Conservation (phyloP, 2,329 filamentous ascomycete genomes). For the Trichoderma guizhouense region DNA sequence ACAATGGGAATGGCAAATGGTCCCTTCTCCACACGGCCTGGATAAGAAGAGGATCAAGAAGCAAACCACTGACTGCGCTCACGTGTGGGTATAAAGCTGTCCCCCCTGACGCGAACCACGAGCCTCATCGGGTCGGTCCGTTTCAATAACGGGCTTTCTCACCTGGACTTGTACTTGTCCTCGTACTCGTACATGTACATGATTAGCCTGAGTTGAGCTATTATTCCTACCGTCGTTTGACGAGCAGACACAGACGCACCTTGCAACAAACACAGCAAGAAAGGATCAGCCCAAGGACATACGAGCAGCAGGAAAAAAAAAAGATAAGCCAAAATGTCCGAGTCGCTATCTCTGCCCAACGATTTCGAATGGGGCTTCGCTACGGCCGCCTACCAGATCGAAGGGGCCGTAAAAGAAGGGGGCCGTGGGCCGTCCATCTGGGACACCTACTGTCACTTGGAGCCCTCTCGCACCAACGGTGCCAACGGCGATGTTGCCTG, state of each 20-base stretch:
- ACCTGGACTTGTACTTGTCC: background rate
- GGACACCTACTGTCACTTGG: constrained; percentile 41
- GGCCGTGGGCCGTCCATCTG: constrained; percentile 43
- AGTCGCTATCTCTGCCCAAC: constrained; percentile 27
- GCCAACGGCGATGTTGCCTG: constrained; percentile 47
- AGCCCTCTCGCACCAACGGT: constrained; percentile 39
- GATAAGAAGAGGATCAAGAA: background rate
- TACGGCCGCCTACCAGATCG: constrained; percentile 44
- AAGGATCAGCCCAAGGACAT: background rate
- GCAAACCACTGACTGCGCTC: background rate
- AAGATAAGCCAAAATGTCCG: constrained; percentile 16
- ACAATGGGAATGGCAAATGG: background rate
- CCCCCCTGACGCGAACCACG: background rate
- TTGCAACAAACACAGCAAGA: background rate
- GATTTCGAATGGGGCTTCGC: constrained; percentile 42
- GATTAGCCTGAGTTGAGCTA: constrained; percentile 16
- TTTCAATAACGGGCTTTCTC: constrained; percentile 10
- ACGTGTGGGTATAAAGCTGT: constrained; percentile 8
- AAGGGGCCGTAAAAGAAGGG: constrained; percentile 40
- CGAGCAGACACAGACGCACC: background rate
- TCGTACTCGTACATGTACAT: background rate
- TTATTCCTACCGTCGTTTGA: background rate
- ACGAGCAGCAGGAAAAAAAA: background rate
- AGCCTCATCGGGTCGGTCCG: constrained; percentile 16
- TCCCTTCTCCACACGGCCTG: background rate